Conservation (phyloP, 768 basidiomycete species). For the Serendipita vermifera region DNA sequence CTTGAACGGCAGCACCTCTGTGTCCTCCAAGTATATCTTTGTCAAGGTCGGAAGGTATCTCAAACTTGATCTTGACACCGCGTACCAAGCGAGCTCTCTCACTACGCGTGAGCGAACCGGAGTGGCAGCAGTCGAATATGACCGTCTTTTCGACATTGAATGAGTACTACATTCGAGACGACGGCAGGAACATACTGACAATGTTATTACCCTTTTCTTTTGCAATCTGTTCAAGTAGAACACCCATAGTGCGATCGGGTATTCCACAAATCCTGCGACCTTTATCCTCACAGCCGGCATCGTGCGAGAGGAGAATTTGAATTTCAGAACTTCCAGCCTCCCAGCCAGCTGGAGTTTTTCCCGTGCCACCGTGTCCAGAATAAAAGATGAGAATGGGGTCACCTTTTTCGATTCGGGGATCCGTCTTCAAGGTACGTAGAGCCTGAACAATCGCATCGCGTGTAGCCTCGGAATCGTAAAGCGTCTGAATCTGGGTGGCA, state of each 20-base stretch:
- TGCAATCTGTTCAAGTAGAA: constrained; percentile 44
- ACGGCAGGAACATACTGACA: constrained; percentile 21
- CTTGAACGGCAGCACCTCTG: no score
- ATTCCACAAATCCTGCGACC: constrained; percentile 34
- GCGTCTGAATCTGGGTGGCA: constrained; percentile 24
- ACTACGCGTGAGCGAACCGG: constrained; percentile 27
- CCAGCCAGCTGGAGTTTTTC: no score
- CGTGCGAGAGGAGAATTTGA: no score
- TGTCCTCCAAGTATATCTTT: constrained; percentile 29
- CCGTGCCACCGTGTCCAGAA: no score
- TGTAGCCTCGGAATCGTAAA: constrained; percentile 29
- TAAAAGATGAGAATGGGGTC: constrained; percentile 32
- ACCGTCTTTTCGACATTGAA: constrained; percentile 31
- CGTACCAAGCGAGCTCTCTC: no score
- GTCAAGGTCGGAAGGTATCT: no score
- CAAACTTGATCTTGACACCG: no score
- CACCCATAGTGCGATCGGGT: constrained; percentile 50
- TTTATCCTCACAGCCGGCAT: no score
- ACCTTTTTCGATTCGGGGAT: constrained; percentile 14
- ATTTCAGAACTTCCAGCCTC: no score
- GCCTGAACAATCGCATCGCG: constrained; percentile 25
- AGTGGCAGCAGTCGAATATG: constrained; percentile 54
- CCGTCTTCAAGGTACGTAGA: constrained; percentile 16
- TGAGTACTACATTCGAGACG: no score
- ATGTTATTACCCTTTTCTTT: constrained; percentile 54